phyloP scores from a whole-genome alignment of 805 yeast species.

The Candida namnaoensis region DNA sequence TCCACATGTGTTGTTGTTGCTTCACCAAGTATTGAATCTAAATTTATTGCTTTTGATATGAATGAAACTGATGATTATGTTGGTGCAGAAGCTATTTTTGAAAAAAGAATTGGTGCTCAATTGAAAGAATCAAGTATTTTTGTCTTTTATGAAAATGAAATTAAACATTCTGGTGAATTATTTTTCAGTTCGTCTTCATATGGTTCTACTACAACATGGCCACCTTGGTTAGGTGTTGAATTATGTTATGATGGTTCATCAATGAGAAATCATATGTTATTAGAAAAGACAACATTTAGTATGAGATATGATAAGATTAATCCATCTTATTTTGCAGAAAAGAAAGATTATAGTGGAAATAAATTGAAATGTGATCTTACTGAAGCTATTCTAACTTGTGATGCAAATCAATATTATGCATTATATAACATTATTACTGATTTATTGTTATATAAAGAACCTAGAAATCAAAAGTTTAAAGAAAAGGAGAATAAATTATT shows the following conservation, averaged over 20 bases:
- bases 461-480: conserved; percentile 46
- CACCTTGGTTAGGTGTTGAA: conserved; percentile 82
- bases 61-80: conserved; percentile 30
- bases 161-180: conserved; percentile 28
- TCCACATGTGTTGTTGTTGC: conserved; percentile 61
- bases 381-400: conserved; percentile 54
- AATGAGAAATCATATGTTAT: conserved; percentile 40
- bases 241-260: conserved; percentile 47
- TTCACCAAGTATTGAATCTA: conserved; percentile 62
- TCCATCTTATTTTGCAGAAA: conserved; percentile 28
- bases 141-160: conserved; percentile 47
- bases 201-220: conserved; percentile 67
- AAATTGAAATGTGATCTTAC: conserved; percentile 61
- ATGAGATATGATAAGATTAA: conserved; percentile 49
- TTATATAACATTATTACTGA: conserved; percentile 55
- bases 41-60: conserved; percentile 57
- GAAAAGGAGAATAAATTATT: conserved; percentile 58
- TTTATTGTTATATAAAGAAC: conserved; percentile 66
- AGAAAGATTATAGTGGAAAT: conserved; percentile 26
- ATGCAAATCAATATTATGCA: conserved; percentile 65
- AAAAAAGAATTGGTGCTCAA: conserved; percentile 63
- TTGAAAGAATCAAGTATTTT: conserved; percentile 66
- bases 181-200: conserved; percentile 43
- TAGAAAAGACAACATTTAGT: conserved; percentile 56
- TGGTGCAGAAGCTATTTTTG: conserved; percentile 35